These are phyloP conservation scores for Albifimbria verrucaria DNA, from an alignment of 2,329 filamentous ascomycete genomes.

Conservation along the genomic window DNA sequence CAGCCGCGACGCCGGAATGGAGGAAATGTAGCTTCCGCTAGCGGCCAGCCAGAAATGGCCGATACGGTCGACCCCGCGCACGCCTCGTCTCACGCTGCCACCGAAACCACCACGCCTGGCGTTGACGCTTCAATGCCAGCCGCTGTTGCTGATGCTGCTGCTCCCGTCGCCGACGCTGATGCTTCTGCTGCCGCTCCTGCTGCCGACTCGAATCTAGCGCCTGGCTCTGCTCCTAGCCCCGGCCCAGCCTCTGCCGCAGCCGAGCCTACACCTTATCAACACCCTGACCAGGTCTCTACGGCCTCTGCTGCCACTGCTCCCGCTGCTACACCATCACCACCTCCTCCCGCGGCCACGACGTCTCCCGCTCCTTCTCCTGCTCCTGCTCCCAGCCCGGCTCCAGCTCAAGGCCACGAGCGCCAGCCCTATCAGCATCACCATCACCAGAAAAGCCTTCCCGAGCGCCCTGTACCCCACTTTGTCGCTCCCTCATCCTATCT, in stretches of 20 bases:
- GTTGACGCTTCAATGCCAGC: no score
- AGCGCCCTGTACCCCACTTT: constrained; percentile 46
- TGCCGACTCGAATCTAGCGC: neutral
- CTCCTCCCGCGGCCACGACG: neutral
- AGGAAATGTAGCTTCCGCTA: constrained; percentile 1
- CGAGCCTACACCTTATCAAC: neutral
- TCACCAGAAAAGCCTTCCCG: constrained; percentile 10
- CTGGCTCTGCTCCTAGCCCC: neutral
- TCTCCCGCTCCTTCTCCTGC: neutral
- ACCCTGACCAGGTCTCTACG: neutral
- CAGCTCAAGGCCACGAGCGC: constrained; percentile 11
- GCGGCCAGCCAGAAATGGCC: neutral
- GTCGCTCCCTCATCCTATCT: constrained; percentile 61
- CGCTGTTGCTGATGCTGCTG: neutral
- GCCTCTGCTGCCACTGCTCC: neutral
- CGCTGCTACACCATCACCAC: neutral
- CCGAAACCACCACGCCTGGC: neutral
- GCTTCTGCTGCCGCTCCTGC: neutral
- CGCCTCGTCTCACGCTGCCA: neutral
- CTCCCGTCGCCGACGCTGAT: neutral
- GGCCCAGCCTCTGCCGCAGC: neutral
- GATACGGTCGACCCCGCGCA: constrained; percentile 1
- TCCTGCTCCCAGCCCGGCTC: neutral
- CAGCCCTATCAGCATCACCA: constrained; percentile 10
- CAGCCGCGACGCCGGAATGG: neutral